Conservation (phyloP, 1,139 yeast genomes). For the Candida sanyaensis region DNA sequence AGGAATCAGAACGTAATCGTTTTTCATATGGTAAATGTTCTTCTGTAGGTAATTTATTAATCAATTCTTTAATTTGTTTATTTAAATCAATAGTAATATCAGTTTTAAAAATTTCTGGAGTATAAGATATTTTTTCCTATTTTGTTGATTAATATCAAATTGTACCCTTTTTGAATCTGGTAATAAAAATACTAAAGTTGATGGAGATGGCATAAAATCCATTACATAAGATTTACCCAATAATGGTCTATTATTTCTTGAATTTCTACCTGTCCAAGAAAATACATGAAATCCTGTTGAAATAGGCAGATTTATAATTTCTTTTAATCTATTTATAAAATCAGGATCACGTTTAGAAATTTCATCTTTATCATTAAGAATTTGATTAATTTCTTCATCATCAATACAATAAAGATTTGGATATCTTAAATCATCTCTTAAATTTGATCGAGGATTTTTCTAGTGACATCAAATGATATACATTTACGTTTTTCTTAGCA, state of each 20-base stretch:
- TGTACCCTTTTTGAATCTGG: constrained; percentile 21
- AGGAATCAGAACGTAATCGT: constrained; percentile 19
- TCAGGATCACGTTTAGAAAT: constrained; percentile 8
- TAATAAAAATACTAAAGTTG: constrained; percentile 33
- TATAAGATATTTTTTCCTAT: constrained; percentile 15
- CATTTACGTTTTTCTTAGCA: constrained; percentile 22
- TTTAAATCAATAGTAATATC: constrained; percentile 6
- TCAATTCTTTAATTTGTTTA: constrained; percentile 8
- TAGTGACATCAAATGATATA: constrained; percentile 22
- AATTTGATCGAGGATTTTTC: constrained; percentile 17
- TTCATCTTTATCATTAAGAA: constrained; percentile 3
- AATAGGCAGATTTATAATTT: constrained; percentile 7
- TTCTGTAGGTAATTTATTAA: constrained; percentile 3
- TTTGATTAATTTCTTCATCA: constrained; percentile 23
- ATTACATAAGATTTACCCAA: constrained; percentile 41
- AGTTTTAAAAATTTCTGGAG: constrained; percentile 11
- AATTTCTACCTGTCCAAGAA: constrained; percentile 32
- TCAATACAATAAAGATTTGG: constrained; percentile 28
- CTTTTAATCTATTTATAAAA: constrained; percentile 10
- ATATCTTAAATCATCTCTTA: constrained; percentile 18
- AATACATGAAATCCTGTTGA: constrained; percentile 44
- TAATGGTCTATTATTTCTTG: constrained; percentile 25
- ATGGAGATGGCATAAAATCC: constrained; percentile 49
- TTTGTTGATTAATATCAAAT: constrained; percentile 19
- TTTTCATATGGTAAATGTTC: constrained; percentile 11